Evolutionary conservation across 2,329 filamentous ascomycete species (phyloP).

Genomic region (Penicillium palitans): DNA sequence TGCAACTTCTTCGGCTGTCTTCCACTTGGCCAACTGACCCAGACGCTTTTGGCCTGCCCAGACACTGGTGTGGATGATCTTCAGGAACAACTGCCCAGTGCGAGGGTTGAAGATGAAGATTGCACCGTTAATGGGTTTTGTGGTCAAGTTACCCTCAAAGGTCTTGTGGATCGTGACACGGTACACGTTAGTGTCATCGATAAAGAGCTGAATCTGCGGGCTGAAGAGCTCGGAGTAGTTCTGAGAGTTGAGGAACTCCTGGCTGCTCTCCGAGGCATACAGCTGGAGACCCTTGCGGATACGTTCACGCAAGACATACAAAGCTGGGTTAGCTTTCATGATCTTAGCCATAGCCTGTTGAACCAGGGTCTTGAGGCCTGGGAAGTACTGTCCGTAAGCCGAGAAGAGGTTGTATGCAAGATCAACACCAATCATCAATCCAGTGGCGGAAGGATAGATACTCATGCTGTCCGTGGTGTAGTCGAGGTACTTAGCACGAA

Average conservation of each 20-base stretch:
- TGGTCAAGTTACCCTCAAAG: slow-evolving; percentile 97
- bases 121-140: slow-evolving; percentile 98
- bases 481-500: slow-evolving; percentile 95
- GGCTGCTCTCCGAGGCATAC: slow-evolving; percentile 97
- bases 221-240: slow-evolving; percentile 99
- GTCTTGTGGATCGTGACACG: slow-evolving; percentile 99
- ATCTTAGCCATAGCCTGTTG: slow-evolving; percentile 99
- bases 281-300: slow-evolving; percentile 97
- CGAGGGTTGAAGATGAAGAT: slow-evolving; percentile 99
- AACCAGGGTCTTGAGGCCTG: slow-evolving; percentile 88
- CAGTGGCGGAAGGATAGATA: slow-evolving; percentile 95
- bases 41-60: slow-evolving; percentile 99
- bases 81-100: slow-evolving; percentile 94
- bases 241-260: slow-evolving; percentile 98
- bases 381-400: slow-evolving; percentile 98
- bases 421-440: slow-evolving; percentile 96
- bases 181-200: slow-evolving; percentile 98
- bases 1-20: slow-evolving; percentile 98
- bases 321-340: slow-evolving; percentile 97
- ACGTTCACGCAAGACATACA: slow-evolving; percentile 95
- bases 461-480: slow-evolving; percentile 99
- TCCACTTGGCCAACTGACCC: slow-evolving; percentile 97
- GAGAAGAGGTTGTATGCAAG: slow-evolving; percentile 98
- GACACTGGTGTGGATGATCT: slow-evolving; percentile 99
- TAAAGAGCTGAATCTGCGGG: slow-evolving; percentile 98